phyloP scores from a whole-genome alignment of 1,284 basidiomycete species.

The Neotropicomus parvogracilis region DNA sequence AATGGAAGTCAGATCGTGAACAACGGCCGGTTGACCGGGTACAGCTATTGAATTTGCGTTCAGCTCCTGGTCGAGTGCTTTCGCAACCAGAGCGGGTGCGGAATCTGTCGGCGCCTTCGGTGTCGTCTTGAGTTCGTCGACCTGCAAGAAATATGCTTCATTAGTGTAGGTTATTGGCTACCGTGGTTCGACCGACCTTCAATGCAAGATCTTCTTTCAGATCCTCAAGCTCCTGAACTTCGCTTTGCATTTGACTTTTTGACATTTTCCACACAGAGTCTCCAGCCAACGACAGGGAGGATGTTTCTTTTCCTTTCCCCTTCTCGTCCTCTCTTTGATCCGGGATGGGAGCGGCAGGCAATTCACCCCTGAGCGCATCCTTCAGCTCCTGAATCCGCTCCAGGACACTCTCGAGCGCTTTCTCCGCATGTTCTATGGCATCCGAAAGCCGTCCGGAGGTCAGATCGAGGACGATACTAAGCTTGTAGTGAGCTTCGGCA shows the following conservation, averaged over 20 bases:
- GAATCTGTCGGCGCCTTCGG: conserved; percentile 58
- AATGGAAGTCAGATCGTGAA: conserved; percentile 80
- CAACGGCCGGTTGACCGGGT: conserved; percentile 36
- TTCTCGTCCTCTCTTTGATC: conserved; percentile 40
- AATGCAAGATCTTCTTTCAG: conserved; percentile 75
- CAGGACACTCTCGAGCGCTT: conserved; percentile 73
- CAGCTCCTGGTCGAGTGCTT: conserved; percentile 65
- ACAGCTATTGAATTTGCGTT: conserved; percentile 36
- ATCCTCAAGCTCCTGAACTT: conserved; percentile 74
- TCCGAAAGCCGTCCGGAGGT: conserved; percentile 76
- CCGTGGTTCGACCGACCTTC: conserved; percentile 51
- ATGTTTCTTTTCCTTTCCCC: conserved; percentile 63
- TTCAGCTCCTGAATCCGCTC: conserved; percentile 63
- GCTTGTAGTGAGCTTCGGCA: conserved; percentile 86
- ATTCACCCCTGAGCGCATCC: conserved; percentile 47
- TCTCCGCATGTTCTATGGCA: conserved; percentile 75
- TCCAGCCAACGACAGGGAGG: conserved; percentile 42
- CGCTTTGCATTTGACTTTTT: conserved; percentile 64
- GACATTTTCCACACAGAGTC: conserved; percentile 60
- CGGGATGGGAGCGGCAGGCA: conserved; percentile 21
- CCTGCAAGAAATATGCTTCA: conserved; percentile 39
- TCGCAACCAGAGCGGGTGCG: conserved; percentile 63
- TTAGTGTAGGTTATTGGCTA: background rate
- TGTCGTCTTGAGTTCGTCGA: conserved; percentile 81
- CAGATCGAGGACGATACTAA: conserved; percentile 85